These are phyloP conservation scores for Lablab purpureus DNA, from an alignment of 306 rosid genomes.

Conservation along the genomic window DNA sequence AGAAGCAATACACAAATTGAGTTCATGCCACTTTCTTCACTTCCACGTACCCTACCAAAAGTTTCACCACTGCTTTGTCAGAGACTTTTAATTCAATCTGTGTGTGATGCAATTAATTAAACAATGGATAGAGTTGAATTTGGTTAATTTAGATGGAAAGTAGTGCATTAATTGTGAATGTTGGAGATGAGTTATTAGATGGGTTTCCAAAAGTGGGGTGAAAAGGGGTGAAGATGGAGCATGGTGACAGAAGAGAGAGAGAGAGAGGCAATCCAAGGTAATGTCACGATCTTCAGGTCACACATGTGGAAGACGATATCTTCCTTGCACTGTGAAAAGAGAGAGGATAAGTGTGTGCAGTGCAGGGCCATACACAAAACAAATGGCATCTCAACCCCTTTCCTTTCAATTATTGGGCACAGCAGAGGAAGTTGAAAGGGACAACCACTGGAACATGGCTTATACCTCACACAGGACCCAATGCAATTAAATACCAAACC, in stretches of 20 bases:
- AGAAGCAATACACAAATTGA: too few relatives aligned
- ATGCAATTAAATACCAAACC: constrained; percentile 33
- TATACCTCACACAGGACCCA: constrained; percentile 50
- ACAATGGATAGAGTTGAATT: too few relatives aligned
- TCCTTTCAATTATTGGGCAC: constrained; percentile 40
- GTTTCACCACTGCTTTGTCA: background rate
- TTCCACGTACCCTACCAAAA: background rate
- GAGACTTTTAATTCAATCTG: too few relatives aligned
- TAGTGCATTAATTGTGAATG: too few relatives aligned
- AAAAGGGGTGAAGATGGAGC: background rate
- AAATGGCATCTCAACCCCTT: constrained; percentile 34
- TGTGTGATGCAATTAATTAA: too few relatives aligned
- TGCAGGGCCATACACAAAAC: constrained; percentile 27
- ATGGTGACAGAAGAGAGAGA: background rate
- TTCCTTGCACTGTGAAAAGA: constrained; percentile 15
- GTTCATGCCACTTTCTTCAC: background rate
- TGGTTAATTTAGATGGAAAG: too few relatives aligned
- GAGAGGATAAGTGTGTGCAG: constrained; percentile 20
- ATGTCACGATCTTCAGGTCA: constrained; percentile 57
- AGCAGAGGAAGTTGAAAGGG: constrained; percentile 29
- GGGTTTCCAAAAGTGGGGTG: background rate
- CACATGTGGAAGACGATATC: constrained; percentile 36
- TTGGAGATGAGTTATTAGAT: background rate
- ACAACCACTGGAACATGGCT: constrained; percentile 38
- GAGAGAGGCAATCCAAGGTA: constrained; percentile 45